These are phyloP conservation scores for Blumeriella jaapii DNA, from an alignment of 2,329 filamentous ascomycete genomes.

Conservation along the genomic window DNA sequence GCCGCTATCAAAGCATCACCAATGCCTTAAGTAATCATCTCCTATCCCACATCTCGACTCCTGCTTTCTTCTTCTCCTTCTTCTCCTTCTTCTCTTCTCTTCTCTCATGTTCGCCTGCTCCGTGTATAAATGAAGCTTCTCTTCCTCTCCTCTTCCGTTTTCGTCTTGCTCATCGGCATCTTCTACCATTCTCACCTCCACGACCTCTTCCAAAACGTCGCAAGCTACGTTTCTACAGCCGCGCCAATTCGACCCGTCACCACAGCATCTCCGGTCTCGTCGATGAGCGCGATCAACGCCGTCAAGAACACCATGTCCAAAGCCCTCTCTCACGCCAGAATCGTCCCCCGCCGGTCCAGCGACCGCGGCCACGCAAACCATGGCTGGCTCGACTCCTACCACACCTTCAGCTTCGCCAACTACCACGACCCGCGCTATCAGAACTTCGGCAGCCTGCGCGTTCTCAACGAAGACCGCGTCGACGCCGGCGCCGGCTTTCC, in stretches of 20 bases:
- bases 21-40: constrained; percentile 11
- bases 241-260: constrained; percentile 4
- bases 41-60: constrained; percentile 1
- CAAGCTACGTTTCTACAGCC: constrained; percentile 6
- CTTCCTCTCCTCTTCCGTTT: constrained; percentile 23
- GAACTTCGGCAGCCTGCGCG: constrained; percentile 64
- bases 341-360: constrained; percentile 61
- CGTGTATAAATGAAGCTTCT: constrained; percentile 27
- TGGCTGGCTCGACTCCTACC: constrained; percentile 79
- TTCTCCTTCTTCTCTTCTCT: constrained; percentile 16
- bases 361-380: constrained; percentile 68
- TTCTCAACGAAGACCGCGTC: constrained; percentile 84
- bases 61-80: no score
- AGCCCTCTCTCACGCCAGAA: constrained; percentile 54
- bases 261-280: constrained; percentile 3
- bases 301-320: constrained; percentile 44
- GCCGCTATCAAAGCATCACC: constrained; percentile 5
- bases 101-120: constrained; percentile 19
- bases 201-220: constrained; percentile 18
- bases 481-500: constrained; percentile 65
- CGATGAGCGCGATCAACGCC: constrained; percentile 24
- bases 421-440: constrained; percentile 49
- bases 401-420: constrained; percentile 72
- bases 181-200: constrained; percentile 20
- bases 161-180: constrained; percentile 26